Evolutionary conservation across 2,329 filamentous ascomycete species (phyloP).

Genomic region (Emericellopsis atlantica): DNA sequence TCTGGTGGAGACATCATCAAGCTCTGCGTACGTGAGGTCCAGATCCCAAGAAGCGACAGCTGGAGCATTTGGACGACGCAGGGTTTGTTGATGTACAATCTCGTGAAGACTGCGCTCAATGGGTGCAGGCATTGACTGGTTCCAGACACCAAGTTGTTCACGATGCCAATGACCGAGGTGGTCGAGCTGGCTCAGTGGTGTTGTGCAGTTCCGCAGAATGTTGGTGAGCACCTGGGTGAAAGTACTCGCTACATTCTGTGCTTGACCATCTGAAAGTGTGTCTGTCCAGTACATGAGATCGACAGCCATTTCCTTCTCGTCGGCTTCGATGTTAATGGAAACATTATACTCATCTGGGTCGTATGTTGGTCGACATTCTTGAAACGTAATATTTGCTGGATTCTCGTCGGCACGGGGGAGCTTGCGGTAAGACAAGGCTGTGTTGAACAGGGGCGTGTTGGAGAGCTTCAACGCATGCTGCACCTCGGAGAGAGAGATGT

Average conservation of each 20-base stretch:
- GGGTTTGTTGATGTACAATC: not conserved
- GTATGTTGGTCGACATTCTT: slow-evolving; percentile 10
- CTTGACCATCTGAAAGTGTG: slow-evolving; percentile 8
- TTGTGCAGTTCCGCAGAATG: slow-evolving; percentile 5
- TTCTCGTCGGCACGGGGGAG: slow-evolving; percentile 4
- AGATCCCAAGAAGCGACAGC: slow-evolving; percentile 12
- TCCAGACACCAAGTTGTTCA: not conserved
- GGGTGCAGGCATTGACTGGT: not conserved
- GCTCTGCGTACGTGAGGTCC: slow-evolving; percentile 8
- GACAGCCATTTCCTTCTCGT: slow-evolving; percentile 7
- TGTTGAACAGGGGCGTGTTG: slow-evolving; percentile 4
- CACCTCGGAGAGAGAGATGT: slow-evolving; percentile 3
- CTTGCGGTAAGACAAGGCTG: slow-evolving; percentile 5
- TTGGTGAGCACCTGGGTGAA: slow-evolving; percentile 9
- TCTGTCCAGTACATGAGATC: slow-evolving; percentile 11
- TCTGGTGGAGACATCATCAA: slow-evolving; percentile 6
- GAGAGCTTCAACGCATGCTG: slow-evolving; percentile 1
- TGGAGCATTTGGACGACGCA: slow-evolving; percentile 2
- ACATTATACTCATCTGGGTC: slow-evolving; percentile 9
- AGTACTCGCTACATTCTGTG: slow-evolving; percentile 8
- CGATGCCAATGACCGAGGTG: slow-evolving; percentile 11
- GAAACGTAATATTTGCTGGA: slow-evolving; percentile 7
- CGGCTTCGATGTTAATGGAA: slow-evolving; percentile 10
- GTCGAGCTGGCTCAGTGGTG: slow-evolving; percentile 8
- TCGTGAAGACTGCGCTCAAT: not conserved